phyloP scores from a whole-genome alignment of 306 rosid species.

The Vachellia collinsii region DNA sequence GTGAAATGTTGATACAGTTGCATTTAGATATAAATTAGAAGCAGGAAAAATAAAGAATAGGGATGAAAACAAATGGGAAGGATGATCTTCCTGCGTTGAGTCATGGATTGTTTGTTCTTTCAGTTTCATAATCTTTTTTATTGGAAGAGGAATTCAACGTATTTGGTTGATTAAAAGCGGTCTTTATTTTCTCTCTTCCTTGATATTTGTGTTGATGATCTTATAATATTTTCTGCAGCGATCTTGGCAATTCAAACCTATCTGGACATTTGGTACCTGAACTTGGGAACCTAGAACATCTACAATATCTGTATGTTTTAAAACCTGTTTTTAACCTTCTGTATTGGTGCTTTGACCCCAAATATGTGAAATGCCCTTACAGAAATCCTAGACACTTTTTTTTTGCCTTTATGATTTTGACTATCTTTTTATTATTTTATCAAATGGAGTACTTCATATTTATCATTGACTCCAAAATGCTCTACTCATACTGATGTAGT shows the following conservation, averaged over 20 bases:
- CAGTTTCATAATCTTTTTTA: not conserved
- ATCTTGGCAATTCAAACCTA: too few relatives aligned
- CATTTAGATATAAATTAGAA: too few relatives aligned
- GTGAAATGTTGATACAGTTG: not conserved
- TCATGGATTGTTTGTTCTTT: not conserved
- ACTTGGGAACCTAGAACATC: too few relatives aligned
- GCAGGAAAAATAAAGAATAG: too few relatives aligned
- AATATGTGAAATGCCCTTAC: not conserved
- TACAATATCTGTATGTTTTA: too few relatives aligned
- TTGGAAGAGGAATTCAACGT: not conserved
- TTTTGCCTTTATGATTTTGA: not conserved
- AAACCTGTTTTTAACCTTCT: too few relatives aligned
- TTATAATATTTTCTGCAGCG: too few relatives aligned
- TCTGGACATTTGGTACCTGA: too few relatives aligned
- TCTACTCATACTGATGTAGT: slow-evolving; percentile 49
- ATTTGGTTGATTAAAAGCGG: slow-evolving; percentile 1
- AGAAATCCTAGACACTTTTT: not conserved
- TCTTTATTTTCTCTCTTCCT: not conserved
- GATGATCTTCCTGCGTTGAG: too few relatives aligned
- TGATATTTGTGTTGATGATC: too few relatives aligned
- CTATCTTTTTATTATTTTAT: not conserved
- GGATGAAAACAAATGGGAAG: too few relatives aligned
- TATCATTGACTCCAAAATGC: not conserved
- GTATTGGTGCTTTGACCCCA: too few relatives aligned
- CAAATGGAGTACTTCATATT: slow-evolving; percentile 13